Evolutionary conservation across 2,329 filamentous ascomycete species (phyloP), one percentile per base, ranked within the genome.

Genomic region (Diplocarpon rosae): DNA sequence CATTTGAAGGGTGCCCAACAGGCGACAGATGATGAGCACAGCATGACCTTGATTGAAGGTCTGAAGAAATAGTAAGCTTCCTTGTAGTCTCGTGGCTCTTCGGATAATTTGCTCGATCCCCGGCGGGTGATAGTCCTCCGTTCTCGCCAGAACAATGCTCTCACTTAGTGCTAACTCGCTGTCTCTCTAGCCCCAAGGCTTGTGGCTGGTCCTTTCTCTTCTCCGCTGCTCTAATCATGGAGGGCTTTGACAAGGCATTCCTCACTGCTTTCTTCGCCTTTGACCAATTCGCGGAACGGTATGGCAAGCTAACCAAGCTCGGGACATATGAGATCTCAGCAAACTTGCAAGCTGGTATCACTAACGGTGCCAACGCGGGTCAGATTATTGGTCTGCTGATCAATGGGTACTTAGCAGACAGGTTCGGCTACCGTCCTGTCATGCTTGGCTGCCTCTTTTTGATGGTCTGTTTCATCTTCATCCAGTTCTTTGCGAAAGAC

Each of bases 401-500:
- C 27, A 66, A 63, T 43, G 68, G 68, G 5, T 61, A 59, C 39
- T 40, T 68, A 13, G 59, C 63, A 2, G 64, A 70, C 32, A 49
- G 66, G 65, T 49, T 58, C 37, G 63, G 69, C 38, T 71, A 71
- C 45, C 65, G 68, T 13, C 66, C 67, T 39, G 70, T 68, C 1
- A 64, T 71, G 47, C 62, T 72, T 49, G 53, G 59, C 4, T 68
- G 65, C 48, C 59, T 72, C 13, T 46, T 63, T 13, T 50, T 66
- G 37, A 62, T 71, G 50, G 63, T 59, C 13, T 65, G 63, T 4
- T 68, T 66, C 56, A 69, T 68, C 24, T 62, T 68, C 15, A 65
- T 72, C 39, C 69, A 69, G 49, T 71, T 72, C 61, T 70, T 68
- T 3, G 68, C 69, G 2, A 60, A 63, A 29, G 68, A 65, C 37